Evolutionary conservation across 257 asterid species (phyloP).

Genomic region (Salvia miltiorrhiza): DNA sequence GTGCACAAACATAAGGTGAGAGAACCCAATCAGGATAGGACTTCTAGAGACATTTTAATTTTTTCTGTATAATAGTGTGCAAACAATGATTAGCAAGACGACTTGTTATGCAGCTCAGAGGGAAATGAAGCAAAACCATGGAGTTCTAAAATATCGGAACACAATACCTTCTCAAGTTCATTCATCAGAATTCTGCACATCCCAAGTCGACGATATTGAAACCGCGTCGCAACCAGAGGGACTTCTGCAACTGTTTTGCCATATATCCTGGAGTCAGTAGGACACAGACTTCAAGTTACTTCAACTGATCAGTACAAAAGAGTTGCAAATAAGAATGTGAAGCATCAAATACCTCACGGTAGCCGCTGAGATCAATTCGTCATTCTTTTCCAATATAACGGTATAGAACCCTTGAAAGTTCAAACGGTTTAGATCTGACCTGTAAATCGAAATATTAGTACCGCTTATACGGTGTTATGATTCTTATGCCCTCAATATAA

Average conservation of each 20-base stretch:
- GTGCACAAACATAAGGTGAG: background rate
- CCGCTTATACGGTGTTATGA: background rate
- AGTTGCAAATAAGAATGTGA: constrained; percentile 12
- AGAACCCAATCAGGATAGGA: background rate
- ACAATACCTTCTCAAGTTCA: constrained; percentile 79
- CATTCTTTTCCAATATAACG: constrained; percentile 66
- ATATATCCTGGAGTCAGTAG: constrained; percentile 51
- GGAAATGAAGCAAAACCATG: background rate
- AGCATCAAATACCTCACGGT: constrained; percentile 57
- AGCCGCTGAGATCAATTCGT: constrained; percentile 70
- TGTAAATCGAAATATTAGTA: constrained; percentile 29
- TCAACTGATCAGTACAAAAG: background rate
- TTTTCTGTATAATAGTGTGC: background rate
- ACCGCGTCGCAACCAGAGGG: constrained; percentile 85
- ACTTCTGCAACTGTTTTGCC: constrained; percentile 88
- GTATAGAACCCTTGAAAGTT: constrained; percentile 87
- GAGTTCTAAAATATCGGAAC: background rate
- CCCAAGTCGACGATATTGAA: constrained; percentile 81
- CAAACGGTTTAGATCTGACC: constrained; percentile 80
- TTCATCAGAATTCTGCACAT: constrained; percentile 88
- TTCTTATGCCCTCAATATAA: background rate
- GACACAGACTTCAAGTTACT: constrained; percentile 9
- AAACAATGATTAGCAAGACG: background rate
- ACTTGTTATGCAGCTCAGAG: background rate
- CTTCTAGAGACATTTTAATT: background rate